These are phyloP conservation scores for Coniferiporia sulphurascens DNA, from an alignment of 1,284 basidiomycete genomes.

Conservation along the genomic window DNA sequence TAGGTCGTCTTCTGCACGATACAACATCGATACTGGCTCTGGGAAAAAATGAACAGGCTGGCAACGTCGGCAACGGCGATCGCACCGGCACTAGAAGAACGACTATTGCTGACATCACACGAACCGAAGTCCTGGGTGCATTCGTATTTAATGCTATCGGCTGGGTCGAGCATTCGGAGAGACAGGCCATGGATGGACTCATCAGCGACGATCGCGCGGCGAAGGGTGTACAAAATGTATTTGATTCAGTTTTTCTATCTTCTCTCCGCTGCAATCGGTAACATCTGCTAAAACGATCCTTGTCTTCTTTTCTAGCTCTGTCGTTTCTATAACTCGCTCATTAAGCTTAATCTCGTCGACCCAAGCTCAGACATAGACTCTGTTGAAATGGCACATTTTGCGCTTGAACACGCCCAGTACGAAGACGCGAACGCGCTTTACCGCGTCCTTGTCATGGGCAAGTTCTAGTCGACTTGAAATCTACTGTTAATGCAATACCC, in stretches of 20 bases:
- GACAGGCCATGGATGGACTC: conserved; percentile 56
- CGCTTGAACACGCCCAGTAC: conserved; percentile 60
- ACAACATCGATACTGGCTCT: conserved; percentile 36
- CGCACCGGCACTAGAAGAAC: conserved; percentile 28
- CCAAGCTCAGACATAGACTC: conserved; percentile 56
- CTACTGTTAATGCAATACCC: not conserved
- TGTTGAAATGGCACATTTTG: conserved; percentile 70
- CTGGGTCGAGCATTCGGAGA: conserved; percentile 64
- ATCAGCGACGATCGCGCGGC: conserved; percentile 67
- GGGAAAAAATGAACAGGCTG: not conserved
- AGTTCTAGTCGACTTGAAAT: conserved; percentile 28
- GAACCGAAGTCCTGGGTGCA: conserved; percentile 57
- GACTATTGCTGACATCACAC: conserved; percentile 58
- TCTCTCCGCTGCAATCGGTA: not conserved
- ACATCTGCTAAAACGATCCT: not conserved
- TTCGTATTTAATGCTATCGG: conserved; percentile 62
- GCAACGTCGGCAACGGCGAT: conserved; percentile 34
- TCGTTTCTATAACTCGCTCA: conserved; percentile 67
- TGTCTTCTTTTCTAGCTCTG: conserved; percentile 45
- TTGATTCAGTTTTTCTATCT: conserved; percentile 25
- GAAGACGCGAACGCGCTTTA: conserved; percentile 72
- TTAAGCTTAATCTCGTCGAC: conserved; percentile 59
- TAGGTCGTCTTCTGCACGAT: conserved; percentile 62
- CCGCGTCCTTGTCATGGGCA: conserved; percentile 44
- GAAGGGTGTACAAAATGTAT: conserved; percentile 62